phyloP scores from a whole-genome alignment of 805 yeast genomes.

The Lipomyces yamanashiensis region DNA sequence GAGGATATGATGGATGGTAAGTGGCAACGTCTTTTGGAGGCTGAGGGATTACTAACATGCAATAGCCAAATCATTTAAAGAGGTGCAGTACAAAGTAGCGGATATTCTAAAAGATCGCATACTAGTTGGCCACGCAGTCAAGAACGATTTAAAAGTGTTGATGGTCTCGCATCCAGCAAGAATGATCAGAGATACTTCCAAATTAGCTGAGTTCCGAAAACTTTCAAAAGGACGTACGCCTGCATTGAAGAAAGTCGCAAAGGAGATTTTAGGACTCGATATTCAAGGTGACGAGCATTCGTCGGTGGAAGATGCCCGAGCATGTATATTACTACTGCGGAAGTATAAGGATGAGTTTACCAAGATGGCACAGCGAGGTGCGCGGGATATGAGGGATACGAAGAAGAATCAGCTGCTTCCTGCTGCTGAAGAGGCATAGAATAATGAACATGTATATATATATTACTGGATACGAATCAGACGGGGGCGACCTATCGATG shows the following conservation, averaged over 20 bases:
- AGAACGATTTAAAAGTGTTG: constrained; percentile 75
- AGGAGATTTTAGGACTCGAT: constrained; percentile 58
- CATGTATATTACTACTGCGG: constrained; percentile 81
- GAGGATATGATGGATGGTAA: constrained; percentile 57
- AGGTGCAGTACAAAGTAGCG: constrained; percentile 64
- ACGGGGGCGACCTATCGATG: no score
- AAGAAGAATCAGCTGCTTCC: background rate
- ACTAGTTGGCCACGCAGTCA: constrained; percentile 83
- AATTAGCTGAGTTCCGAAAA: constrained; percentile 45
- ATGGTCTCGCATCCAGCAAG: constrained; percentile 68
- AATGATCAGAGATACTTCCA: constrained; percentile 74
- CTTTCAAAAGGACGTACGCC: constrained; percentile 74
- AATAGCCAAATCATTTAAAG: constrained; percentile 64
- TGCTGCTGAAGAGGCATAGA: constrained; percentile 7
- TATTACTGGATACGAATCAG: no score
- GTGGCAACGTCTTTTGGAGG: background rate
- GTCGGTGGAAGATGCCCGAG: constrained; percentile 88
- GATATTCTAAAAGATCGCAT: constrained; percentile 59
- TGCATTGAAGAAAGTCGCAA: constrained; percentile 65
- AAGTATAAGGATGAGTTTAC: constrained; percentile 65
- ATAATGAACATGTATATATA: background rate
- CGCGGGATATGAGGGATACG: background rate
- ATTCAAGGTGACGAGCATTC: constrained; percentile 81
- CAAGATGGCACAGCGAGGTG: constrained; percentile 39
- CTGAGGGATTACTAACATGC: background rate